These are phyloP conservation scores for Porcisia deanei DNA, from an alignment of 208 protist species.

Conservation along the genomic window DNA sequence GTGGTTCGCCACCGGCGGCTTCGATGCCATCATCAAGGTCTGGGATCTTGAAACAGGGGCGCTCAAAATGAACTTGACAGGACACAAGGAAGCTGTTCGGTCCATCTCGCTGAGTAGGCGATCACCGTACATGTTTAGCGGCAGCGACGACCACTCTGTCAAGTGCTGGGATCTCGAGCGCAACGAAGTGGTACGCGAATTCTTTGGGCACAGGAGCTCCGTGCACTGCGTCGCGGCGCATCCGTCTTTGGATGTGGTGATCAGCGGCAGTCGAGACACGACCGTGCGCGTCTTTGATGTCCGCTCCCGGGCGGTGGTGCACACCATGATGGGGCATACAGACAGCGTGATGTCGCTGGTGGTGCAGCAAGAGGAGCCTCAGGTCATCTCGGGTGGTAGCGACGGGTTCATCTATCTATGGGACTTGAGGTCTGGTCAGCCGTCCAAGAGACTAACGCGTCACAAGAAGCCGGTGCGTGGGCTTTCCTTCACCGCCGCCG, in stretches of 20 bases:
- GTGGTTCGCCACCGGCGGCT: constrained; percentile 98
- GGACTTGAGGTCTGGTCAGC: constrained; percentile 85
- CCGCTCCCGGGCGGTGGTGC: constrained; percentile 71
- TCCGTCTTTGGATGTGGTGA: constrained; percentile 97
- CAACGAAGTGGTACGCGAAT: constrained; percentile 94
- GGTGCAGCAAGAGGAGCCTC: constrained; percentile 90
- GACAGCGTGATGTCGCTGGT: constrained; percentile 91
- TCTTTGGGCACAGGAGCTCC: constrained; percentile 97
- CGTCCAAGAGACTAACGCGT: constrained; percentile 93
- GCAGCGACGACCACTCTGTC: constrained; percentile 98
- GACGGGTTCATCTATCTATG: constrained; percentile 95
- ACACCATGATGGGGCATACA: constrained; percentile 94
- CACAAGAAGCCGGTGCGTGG: constrained; percentile 99
- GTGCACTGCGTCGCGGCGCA: constrained; percentile 95
- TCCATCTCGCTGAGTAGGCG: constrained; percentile 85
- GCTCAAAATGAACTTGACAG: constrained; percentile 99
- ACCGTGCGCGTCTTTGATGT: constrained; percentile 95
- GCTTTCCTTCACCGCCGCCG: constrained; percentile 85
- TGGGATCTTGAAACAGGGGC: constrained; percentile 97
- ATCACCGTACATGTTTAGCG: constrained; percentile 99
- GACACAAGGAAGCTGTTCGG: constrained; percentile 95
- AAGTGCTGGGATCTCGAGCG: constrained; percentile 99
- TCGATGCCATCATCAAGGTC: constrained; percentile 99
- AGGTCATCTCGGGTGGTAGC: constrained; percentile 93
- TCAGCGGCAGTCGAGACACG: constrained; percentile 97